These are phyloP conservation scores for Backusella liffmaniae DNA, from an alignment of 192 early-diverging fungal species.

Conservation along the genomic window DNA sequence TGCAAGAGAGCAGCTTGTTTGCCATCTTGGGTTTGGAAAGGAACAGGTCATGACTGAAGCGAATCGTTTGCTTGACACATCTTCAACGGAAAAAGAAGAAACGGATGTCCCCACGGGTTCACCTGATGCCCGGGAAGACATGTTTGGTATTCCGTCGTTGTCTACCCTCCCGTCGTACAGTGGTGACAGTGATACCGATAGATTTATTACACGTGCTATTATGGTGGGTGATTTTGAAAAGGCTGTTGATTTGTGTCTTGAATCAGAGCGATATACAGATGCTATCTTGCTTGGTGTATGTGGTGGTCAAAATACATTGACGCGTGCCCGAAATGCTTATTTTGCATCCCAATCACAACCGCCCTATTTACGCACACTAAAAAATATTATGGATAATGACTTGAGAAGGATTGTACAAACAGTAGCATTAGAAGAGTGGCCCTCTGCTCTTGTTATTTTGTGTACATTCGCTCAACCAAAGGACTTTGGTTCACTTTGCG, in stretches of 20 bases:
- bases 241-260: constrained; percentile 84
- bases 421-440: constrained; percentile 81
- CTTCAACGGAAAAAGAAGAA: background rate
- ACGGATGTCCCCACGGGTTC: background rate
- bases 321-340: constrained; percentile 55
- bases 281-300: constrained; percentile 70
- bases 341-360: constrained; percentile 69
- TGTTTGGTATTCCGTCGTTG: constrained; percentile 10
- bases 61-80: background rate
- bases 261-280: constrained; percentile 68
- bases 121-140: constrained; percentile 16
- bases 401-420: constrained; percentile 76
- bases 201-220: constrained; percentile 79
- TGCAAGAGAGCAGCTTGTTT: background rate
- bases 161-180: constrained; percentile 25
- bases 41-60: constrained; percentile 44
- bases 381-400: constrained; percentile 77
- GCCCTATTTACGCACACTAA: constrained; percentile 77
- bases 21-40: background rate
- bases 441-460: constrained; percentile 86
- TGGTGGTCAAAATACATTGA: constrained; percentile 56
- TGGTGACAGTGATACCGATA: constrained; percentile 64
- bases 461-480: constrained; percentile 91
- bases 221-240: constrained; percentile 89
- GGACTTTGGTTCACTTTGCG: constrained; percentile 69